Conservation (phyloP, 2,329 filamentous ascomycete species). For the Fusarium sp. region DNA sequence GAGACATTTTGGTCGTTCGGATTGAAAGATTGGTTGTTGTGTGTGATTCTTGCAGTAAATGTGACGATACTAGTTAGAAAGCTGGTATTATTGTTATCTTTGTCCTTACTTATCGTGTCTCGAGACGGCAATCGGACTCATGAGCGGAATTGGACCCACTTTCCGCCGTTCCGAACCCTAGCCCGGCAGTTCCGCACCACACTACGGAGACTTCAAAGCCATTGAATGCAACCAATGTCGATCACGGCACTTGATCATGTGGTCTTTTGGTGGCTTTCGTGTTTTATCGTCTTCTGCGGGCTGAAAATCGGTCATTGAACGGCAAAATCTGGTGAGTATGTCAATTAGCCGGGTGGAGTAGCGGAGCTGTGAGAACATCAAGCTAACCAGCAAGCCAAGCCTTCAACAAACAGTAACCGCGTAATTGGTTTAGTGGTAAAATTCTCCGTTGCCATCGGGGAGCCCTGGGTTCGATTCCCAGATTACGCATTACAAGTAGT, state of each 20-base stretch:
- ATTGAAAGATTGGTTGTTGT: rapidly evolving
- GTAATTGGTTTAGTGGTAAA: not conserved
- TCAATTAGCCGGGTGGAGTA: not conserved
- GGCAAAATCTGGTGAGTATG: rapidly evolving
- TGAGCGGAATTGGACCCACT: constrained; percentile 14
- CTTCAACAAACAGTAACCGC: not conserved
- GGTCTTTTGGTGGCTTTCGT: not conserved
- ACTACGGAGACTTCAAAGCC: not conserved
- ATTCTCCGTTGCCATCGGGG: not conserved
- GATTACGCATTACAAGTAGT: not conserved
- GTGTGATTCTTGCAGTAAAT: not conserved
- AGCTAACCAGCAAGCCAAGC: rapidly evolving
- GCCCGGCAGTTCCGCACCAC: constrained; percentile 6
- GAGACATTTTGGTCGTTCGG: not conserved
- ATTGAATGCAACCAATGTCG: not conserved
- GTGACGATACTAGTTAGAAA: not conserved
- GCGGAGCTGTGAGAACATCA: rapidly evolving
- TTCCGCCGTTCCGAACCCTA: constrained; percentile 26
- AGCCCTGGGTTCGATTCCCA: not conserved
- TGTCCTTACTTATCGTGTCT: not conserved
- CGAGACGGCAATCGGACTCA: not conserved
- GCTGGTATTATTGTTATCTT: not conserved
- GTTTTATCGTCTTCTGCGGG: not conserved
- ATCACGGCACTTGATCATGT: not conserved
- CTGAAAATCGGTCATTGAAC: not conserved